Conservation (phyloP, 441 rosid species). For the Erodium moschatum region DNA sequence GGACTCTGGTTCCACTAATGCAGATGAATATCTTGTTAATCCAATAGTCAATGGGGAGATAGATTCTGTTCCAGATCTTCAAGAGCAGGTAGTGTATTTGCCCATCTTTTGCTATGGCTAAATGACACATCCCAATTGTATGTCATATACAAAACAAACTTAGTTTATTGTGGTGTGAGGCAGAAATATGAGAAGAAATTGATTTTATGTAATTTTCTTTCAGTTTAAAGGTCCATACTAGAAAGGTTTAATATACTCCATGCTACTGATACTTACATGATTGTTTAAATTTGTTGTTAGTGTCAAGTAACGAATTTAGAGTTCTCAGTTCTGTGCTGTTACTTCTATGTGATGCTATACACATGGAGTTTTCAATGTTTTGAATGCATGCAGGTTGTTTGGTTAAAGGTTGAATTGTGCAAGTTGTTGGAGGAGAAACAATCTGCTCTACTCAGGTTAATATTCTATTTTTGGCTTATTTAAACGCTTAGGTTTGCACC, state of each 20-base stretch:
- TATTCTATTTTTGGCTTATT: constrained; percentile 11
- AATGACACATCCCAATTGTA: too few relatives aligned
- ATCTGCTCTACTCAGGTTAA: constrained; percentile 80
- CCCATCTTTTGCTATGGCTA: too few relatives aligned
- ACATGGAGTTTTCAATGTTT: constrained; percentile 2
- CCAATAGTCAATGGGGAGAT: constrained; percentile 62
- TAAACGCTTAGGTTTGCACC: constrained; percentile 4
- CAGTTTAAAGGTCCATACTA: neutral
- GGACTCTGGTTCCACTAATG: constrained; percentile 64
- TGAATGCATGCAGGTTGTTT: constrained; percentile 55
- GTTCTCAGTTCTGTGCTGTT: neutral
- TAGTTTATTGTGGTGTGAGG: neutral
- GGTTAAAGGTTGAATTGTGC: constrained; percentile 91
- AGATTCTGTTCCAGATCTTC: constrained; percentile 76
- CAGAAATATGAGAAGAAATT: neutral
- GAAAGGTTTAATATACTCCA: neutral
- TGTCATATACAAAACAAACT: neutral
- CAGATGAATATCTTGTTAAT: constrained; percentile 66
- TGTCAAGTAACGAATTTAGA: neutral
- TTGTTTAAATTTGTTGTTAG: neutral
- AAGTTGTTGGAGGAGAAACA: constrained; percentile 91
- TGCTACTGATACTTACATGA: neutral
- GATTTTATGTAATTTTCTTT: neutral
- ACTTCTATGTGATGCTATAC: neutral
- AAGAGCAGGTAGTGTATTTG: constrained; percentile 58